Percentiles rank a stretch among this genome's conserved stretches.
These are phyloP conservation scores for Orbilia oligospora DNA, from an alignment of 2,329 filamentous ascomycete genomes.

Conservation along the genomic window DNA sequence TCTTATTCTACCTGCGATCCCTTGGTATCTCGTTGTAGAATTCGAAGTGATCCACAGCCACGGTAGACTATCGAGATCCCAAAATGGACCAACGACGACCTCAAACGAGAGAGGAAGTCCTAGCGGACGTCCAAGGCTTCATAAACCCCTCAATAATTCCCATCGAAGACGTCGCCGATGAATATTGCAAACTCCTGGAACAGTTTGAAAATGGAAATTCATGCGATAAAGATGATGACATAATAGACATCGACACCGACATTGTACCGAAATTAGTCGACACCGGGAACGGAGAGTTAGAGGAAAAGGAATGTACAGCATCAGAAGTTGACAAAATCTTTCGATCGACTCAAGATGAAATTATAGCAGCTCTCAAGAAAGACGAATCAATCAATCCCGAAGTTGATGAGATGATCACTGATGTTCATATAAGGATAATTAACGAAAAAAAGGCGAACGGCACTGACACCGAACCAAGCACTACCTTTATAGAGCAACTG, in stretches of 20 bases:
- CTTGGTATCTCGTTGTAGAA: too few relatives aligned
- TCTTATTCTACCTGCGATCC: too few relatives aligned
- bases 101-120: background rate
- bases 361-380: background rate
- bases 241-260: background rate
- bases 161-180: background rate
- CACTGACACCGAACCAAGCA: background rate
- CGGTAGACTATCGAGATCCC: background rate
- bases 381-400: background rate
- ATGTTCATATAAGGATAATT: background rate
- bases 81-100: too few relatives aligned
- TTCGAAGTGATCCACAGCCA: too few relatives aligned
- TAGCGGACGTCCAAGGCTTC: background rate
- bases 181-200: background rate
- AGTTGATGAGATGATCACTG: background rate
- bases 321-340: background rate
- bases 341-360: background rate
- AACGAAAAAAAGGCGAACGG: background rate
- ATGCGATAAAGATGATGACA: background rate
- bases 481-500: too few relatives aligned
- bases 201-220: background rate
- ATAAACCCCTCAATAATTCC: background rate
- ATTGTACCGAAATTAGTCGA: background rate
- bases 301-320: background rate
- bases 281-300: background rate